Percentiles rank a stretch among this genome's conserved stretches.
Evolutionary conservation across 2,329 filamentous ascomycete genomes (phyloP).

Genomic region (Xylariaceae sp.): DNA sequence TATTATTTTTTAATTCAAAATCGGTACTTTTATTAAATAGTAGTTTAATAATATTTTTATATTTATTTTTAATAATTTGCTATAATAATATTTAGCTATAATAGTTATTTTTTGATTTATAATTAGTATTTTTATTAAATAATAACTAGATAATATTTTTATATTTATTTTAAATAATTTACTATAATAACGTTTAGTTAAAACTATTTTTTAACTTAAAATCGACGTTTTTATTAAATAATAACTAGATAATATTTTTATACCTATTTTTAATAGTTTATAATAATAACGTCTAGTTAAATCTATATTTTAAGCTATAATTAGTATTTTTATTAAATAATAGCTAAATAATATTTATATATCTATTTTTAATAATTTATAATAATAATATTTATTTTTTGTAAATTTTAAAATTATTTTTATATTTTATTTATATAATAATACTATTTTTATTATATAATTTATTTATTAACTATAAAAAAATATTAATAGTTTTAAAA

Average conservation of each 20-base stretch:
- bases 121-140: no score
- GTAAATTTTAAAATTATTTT: no score
- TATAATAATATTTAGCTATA: no score
- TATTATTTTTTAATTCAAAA: background rate
- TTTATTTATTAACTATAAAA: no score
- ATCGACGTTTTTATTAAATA: background rate
- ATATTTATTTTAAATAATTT: background rate
- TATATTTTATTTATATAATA: no score
- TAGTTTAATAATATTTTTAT: no score
- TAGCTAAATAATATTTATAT: background rate
- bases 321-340: background rate
- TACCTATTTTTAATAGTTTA: background rate
- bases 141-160: background rate
- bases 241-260: background rate
- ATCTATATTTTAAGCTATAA: background rate
- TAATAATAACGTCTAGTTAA: background rate
- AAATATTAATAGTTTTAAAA: no score
- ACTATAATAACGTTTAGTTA: background rate
- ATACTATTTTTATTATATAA: no score
- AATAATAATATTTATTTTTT: no score
- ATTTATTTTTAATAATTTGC: no score
- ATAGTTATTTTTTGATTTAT: no score
- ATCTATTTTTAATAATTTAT: no score
- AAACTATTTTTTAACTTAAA: background rate
- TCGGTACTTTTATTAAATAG: constrained; percentile 4